Percentiles rank a stretch among this genome's conserved stretches.
Evolutionary conservation across 1,284 basidiomycete genomes (phyloP).

Genomic region (Trichosporon sp.): DNA sequence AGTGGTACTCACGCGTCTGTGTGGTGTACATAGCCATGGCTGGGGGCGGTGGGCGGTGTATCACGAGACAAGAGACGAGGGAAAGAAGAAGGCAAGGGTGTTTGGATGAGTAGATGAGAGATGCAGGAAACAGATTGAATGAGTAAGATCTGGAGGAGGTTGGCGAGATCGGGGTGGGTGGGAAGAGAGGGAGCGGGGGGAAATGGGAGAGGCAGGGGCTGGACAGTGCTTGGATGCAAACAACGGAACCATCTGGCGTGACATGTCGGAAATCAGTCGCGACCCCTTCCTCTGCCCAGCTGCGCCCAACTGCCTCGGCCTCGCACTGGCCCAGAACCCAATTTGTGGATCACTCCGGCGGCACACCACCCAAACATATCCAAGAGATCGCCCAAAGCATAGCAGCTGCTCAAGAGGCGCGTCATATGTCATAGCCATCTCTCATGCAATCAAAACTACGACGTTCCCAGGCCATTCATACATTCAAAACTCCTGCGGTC

Average conservation of each 20-base stretch:
- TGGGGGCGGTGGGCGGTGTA: not conserved
- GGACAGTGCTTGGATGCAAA: constrained; percentile 6
- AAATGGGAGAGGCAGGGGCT: constrained; percentile 14
- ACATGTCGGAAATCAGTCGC: constrained; percentile 18
- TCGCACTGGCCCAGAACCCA: not conserved
- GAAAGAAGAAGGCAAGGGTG: not conserved
- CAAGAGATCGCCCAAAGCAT: not conserved
- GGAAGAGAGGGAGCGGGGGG: not conserved
- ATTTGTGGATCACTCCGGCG: constrained; percentile 3
- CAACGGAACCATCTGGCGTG: constrained; percentile 11
- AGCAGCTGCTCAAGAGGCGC: too few relatives aligned
- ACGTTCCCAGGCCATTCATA: not conserved
- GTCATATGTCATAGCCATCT: not conserved
- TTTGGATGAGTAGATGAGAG: not conserved
- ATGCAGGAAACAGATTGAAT: constrained; percentile 13
- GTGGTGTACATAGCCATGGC: constrained; percentile 13
- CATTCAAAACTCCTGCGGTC: not conserved
- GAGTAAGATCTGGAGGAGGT: not conserved
- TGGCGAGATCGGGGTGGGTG: not conserved
- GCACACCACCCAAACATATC: not conserved
- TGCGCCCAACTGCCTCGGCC: not conserved
- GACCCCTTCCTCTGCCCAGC: not conserved
- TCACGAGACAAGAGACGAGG: constrained; percentile 11
- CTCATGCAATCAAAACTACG: too few relatives aligned
- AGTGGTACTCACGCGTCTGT: constrained; percentile 15